Percentiles rank a stretch among this genome's conserved stretches.
These are phyloP conservation scores for Candida sithepensis DNA, from an alignment of 805 yeast genomes.

Conservation along the genomic window DNA sequence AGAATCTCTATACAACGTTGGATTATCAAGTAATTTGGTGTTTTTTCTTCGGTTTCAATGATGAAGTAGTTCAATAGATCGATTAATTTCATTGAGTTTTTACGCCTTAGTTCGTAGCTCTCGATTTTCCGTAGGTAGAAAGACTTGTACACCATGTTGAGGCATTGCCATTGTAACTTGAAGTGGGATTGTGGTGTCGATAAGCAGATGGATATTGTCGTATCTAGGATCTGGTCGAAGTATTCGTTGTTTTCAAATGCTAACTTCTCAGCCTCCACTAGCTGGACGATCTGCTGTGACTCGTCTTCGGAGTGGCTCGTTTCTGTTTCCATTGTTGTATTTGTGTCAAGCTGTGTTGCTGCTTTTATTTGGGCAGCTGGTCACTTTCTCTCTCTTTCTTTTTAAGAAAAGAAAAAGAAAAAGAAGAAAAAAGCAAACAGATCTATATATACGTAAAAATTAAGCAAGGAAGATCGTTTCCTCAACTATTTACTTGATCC, in stretches of 20 bases:
- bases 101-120: slow-evolving; percentile 18
- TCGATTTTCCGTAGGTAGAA: slow-evolving; percentile 19
- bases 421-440: too few relatives aligned
- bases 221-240: slow-evolving; percentile 19
- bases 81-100: slow-evolving; percentile 18
- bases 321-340: not conserved
- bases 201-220: slow-evolving; percentile 20
- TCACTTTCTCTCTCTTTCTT: too few relatives aligned
- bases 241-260: slow-evolving; percentile 20
- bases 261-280: slow-evolving; percentile 19
- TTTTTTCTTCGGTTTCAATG: slow-evolving; percentile 17
- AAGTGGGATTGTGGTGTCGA: slow-evolving; percentile 12
- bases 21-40: slow-evolving; percentile 18
- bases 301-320: not conserved
- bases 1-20: slow-evolving; percentile 33
- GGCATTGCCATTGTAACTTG: slow-evolving; percentile 20
- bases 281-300: slow-evolving; percentile 14
- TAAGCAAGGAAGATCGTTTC: too few relatives aligned
- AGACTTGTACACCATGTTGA: slow-evolving; percentile 25
- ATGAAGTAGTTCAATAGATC: slow-evolving; percentile 22
- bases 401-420: too few relatives aligned
- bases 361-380: too few relatives aligned
- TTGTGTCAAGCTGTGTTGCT: too few relatives aligned
- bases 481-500: too few relatives aligned
- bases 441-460: too few relatives aligned